phyloP scores from a whole-genome alignment of 1,139 yeast species.

The Blastobotrys aristatus region DNA sequence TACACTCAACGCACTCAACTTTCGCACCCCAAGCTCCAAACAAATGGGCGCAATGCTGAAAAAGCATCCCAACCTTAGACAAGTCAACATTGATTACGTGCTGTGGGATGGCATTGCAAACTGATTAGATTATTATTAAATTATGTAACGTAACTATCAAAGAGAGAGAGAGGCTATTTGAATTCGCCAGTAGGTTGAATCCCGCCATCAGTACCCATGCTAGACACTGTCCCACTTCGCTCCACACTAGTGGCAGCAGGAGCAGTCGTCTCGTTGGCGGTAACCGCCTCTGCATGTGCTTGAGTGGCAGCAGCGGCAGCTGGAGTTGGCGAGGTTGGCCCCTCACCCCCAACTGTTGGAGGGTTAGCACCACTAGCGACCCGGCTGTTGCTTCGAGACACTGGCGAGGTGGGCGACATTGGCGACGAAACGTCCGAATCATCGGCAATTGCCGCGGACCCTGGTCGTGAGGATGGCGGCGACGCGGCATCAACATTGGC shows the following conservation, averaged over 20 bases:
- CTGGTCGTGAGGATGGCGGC: constrained; percentile 10
- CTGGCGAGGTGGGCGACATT: constrained; percentile 1
- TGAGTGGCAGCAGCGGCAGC: constrained; percentile 37
- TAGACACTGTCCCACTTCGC: no score
- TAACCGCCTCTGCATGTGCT: no score
- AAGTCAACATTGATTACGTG: not conserved
- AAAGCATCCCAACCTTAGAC: not conserved
- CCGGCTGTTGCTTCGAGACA: not conserved
- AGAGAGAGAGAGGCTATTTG: no score
- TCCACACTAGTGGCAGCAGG: no score
- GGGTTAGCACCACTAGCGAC: not conserved
- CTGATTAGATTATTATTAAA: not conserved
- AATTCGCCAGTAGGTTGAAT: not conserved
- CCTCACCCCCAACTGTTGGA: constrained; percentile 34
- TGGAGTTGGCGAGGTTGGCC: constrained; percentile 21
- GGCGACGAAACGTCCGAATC: not conserved
- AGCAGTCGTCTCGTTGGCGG: no score
- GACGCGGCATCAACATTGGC: constrained; percentile 10
- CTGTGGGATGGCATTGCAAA: not conserved
- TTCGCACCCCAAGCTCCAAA: not conserved
- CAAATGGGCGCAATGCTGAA: not conserved
- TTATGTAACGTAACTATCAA: no score
- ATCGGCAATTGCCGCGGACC: constrained; percentile 10
- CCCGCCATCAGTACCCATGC: no score
- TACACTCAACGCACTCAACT: not conserved